Evolutionary conservation across 2,329 filamentous ascomycete species (phyloP), one percentile per base, ranked within the genome.

Genomic region (Bipolaris zeicola): DNA sequence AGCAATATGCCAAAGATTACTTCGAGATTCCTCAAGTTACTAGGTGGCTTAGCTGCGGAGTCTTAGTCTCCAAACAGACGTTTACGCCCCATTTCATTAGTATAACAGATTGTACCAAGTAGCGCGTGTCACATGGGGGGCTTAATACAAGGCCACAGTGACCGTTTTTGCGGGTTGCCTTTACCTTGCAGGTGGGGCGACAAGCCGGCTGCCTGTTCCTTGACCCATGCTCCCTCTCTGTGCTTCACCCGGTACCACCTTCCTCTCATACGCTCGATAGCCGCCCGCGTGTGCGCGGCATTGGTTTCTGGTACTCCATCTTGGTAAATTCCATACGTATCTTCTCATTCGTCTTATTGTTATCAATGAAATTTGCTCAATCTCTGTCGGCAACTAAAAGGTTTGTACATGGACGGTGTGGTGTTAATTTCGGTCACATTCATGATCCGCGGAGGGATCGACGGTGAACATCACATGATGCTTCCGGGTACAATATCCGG

Each of bases 1-100:
- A 55, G 54, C 41, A 65, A 64, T 64, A 44, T 62, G 55, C 50
- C n/a, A 57, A 64, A 33, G 34, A 57, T 55, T 62, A 56, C 55
- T 53, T 49, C 46, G 45, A 52, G 41, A 53, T 28, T 48, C 36
- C 31, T 53, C 34, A 41, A 33, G 51, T 47, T 58, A 47, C 52
- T 48, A 46, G 20, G 55, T 49, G 38, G 43, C 48, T 46, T 42
- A 44, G 55, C 47, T 37, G 55, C 38, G 47, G 16, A 18, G 28
- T 37, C 26, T 37, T 28, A 38, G 38, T n/a, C 50, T 57, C 22
- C 1, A 48, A 45, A 34, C 26, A 44, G 34, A 41, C 46, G 37
- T 7, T 31, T 50, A 52, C 52, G 50, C 26, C 31, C 28, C 49
- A 38, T 54, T 43, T 37, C 16, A 24, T 58, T 20, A 13, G 48